Evolutionary conservation across 371 early-diverging fungal species (phyloP).

Genomic region (Lichtheimia ramosa): DNA sequence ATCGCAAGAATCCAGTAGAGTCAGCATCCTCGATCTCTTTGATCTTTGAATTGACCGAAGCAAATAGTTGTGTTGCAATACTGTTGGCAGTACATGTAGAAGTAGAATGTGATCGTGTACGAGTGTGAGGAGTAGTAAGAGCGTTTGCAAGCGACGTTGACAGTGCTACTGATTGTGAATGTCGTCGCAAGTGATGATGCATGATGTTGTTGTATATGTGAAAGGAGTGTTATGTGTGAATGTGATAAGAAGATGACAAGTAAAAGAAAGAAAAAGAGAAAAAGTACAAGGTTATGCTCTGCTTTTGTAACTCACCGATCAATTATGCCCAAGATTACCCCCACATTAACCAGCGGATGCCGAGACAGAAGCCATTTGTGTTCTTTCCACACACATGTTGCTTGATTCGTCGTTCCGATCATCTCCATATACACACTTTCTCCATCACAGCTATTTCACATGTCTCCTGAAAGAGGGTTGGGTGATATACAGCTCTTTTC

Average conservation of each 20-base stretch:
- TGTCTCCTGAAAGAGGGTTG: too few relatives aligned
- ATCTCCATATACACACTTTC: too few relatives aligned
- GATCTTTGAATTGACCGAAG: slow-evolving; percentile 39
- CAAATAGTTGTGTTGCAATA: slow-evolving; percentile 37
- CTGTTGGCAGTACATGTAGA: slow-evolving; percentile 22
- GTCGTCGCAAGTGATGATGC: slow-evolving; percentile 15
- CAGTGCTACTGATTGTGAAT: slow-evolving; percentile 19
- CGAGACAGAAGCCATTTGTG: slow-evolving; percentile 3
- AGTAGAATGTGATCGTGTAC: slow-evolving; percentile 20
- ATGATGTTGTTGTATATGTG: background rate
- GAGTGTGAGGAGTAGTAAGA: slow-evolving; percentile 15
- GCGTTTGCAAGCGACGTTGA: slow-evolving; percentile 8
- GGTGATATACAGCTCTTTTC: too few relatives aligned
- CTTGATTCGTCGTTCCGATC: too few relatives aligned
- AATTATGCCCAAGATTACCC: too few relatives aligned
- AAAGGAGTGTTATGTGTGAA: background rate
- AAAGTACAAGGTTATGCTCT: slow-evolving; percentile 1
- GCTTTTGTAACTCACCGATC: too few relatives aligned
- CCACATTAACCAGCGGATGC: background rate
- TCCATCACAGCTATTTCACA: too few relatives aligned
- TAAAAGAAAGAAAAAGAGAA: slow-evolving; percentile 5
- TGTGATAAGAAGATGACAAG: slow-evolving; percentile 2
- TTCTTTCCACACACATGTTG: background rate
- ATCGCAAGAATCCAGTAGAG: slow-evolving; percentile 32
- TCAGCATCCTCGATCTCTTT: slow-evolving; percentile 34